A percentile compares a stretch with the other conserved stretches of the same genome.
These are phyloP conservation scores for Plectosphaerella plurivora DNA, from an alignment of 2,329 filamentous ascomycete species.

Conservation along the genomic window DNA sequence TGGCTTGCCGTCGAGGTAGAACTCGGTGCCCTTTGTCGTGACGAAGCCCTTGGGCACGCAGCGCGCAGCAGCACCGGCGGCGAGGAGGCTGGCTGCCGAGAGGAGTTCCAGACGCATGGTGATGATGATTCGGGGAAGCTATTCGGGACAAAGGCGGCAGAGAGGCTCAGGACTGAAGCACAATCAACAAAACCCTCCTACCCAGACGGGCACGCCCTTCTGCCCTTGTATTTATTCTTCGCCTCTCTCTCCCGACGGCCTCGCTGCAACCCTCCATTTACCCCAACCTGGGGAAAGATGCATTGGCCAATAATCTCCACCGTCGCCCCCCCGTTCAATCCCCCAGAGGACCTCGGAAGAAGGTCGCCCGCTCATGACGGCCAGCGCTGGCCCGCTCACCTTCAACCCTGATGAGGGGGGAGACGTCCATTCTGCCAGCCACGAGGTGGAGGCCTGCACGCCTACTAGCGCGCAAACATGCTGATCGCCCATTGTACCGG, in stretches of 20 bases:
- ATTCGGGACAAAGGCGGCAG: background rate
- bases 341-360: background rate
- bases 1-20: constrained; percentile 48
- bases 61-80: constrained; percentile 7
- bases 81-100: constrained; percentile 8
- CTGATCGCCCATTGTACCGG: no score
- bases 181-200: no score
- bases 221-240: background rate
- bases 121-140: background rate
- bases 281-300: background rate
- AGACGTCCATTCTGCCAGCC: no score
- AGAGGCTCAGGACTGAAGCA: background rate
- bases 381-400: no score
- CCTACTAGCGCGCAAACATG: no score
- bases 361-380: background rate
- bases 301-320: background rate
- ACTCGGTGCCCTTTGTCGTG: constrained; percentile 42
- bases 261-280: background rate
- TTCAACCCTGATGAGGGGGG: no score
- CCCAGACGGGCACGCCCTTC: no score
- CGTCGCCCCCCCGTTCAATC: background rate
- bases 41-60: constrained; percentile 36
- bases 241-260: background rate
- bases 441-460: no score
- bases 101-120: constrained; percentile 7